phyloP scores from a whole-genome alignment of 305 asterid genomes.

The Solanum hybrid region DNA sequence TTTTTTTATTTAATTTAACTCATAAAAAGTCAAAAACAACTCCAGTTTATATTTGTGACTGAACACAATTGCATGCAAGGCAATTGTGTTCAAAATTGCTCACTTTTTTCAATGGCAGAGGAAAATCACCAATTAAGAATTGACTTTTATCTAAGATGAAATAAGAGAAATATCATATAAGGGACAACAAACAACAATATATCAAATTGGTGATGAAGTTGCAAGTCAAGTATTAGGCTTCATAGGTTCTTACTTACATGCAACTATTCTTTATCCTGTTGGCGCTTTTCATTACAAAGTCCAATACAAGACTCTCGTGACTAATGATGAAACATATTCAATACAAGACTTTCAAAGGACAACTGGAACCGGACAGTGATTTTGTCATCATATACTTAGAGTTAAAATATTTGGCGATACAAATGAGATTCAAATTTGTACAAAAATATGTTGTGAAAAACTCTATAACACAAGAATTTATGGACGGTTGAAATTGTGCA shows the following conservation, averaged over 20 bases:
- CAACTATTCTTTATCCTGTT: not conserved
- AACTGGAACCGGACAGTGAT: not conserved
- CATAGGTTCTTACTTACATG: not conserved
- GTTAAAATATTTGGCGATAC: not conserved
- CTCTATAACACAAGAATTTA: not conserved
- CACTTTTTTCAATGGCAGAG: not conserved
- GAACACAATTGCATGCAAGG: no score
- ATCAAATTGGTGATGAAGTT: not conserved
- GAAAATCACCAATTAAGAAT: not conserved
- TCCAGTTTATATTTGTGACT: no score
- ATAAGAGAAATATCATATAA: not conserved
- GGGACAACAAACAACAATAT: not conserved
- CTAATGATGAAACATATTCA: not conserved
- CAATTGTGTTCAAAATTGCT: not conserved
- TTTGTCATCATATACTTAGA: no score
- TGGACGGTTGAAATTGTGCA: not conserved
- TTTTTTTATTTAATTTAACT: no score
- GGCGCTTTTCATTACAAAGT: not conserved
- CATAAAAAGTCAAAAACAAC: not conserved
- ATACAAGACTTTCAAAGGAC: not conserved
- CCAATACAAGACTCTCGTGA: not conserved
- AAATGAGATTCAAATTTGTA: not conserved
- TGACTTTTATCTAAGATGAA: not conserved
- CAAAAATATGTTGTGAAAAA: not conserved
- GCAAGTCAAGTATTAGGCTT: not conserved